These are phyloP conservation scores for Verticillium albo-atrum DNA, from an alignment of 2,329 filamentous ascomycete species.

Conservation along the genomic window DNA sequence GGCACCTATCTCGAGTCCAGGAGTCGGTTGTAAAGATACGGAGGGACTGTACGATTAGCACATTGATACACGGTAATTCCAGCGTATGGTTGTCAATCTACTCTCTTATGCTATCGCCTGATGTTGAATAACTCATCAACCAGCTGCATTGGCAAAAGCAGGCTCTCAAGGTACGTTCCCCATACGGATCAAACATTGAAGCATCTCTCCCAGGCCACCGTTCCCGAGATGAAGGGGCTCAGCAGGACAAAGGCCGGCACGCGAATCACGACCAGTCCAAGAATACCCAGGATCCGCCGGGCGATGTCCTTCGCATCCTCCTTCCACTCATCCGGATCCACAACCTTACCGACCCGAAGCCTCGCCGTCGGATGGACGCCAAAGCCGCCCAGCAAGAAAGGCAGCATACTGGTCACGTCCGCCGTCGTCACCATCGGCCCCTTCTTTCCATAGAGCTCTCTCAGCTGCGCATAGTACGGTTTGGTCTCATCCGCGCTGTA, in stretches of 20 bases:
- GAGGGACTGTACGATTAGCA: background rate
- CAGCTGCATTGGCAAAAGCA: too few species aligned
- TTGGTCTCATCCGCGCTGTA: background rate
- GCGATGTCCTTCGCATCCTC: background rate
- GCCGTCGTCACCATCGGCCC: background rate
- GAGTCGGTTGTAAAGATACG: constrained; percentile 33
- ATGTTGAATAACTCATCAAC: too few species aligned
- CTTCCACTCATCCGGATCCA: background rate
- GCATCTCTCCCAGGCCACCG: background rate
- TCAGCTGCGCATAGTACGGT: background rate
- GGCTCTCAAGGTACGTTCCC: too few species aligned
- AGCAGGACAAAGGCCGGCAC: background rate
- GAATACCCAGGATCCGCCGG: background rate
- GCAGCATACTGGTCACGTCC: background rate
- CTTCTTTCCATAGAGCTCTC: background rate
- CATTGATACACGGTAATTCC: background rate
- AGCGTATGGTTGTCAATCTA: background rate
- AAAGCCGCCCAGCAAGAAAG: background rate
- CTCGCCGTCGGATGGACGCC: background rate
- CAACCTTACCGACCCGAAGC: background rate
- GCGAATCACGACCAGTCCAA: background rate
- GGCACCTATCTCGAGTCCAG: constrained; percentile 50
- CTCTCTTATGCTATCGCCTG: too few species aligned
- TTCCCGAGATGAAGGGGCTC: background rate
- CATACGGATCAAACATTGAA: background rate